These are phyloP conservation scores for Fraxinus angustifolia DNA, from an alignment of 305 asterid species.

Conservation along the genomic window DNA sequence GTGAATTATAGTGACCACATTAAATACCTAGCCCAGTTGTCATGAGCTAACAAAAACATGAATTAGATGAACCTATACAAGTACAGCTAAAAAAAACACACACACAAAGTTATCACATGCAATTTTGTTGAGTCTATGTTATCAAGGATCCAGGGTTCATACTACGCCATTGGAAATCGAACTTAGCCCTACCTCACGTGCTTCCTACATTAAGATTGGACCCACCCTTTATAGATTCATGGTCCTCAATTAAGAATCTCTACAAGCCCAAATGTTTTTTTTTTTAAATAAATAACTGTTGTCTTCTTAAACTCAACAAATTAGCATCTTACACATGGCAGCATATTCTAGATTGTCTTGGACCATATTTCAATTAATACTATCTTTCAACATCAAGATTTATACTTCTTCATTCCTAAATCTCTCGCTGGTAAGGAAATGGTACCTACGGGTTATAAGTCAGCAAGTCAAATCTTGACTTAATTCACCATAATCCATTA, in stretches of 20 bases:
- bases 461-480: not conserved
- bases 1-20: not conserved
- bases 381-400: not conserved
- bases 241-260: too few species aligned
- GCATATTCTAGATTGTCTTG: not conserved
- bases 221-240: too few species aligned
- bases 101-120: too few species aligned
- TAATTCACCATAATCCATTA: not conserved
- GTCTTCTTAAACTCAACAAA: conserved; percentile 18
- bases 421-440: not conserved
- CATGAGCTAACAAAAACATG: conserved; percentile 1
- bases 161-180: too few species aligned
- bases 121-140: too few species aligned
- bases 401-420: not conserved
- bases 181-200: too few species aligned
- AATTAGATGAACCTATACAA: not conserved
- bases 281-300: not conserved
- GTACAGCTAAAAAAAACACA: not conserved
- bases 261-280: not conserved
- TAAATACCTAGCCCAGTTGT: not conserved
- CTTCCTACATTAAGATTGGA: too few species aligned
- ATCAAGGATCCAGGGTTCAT: too few species aligned
- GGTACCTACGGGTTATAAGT: not conserved
- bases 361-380: not conserved
- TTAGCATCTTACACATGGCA: not conserved